Base-by-base conservation (phyloP, 768 basidiomycete genomes). In the Ramaria rubella region DNA sequence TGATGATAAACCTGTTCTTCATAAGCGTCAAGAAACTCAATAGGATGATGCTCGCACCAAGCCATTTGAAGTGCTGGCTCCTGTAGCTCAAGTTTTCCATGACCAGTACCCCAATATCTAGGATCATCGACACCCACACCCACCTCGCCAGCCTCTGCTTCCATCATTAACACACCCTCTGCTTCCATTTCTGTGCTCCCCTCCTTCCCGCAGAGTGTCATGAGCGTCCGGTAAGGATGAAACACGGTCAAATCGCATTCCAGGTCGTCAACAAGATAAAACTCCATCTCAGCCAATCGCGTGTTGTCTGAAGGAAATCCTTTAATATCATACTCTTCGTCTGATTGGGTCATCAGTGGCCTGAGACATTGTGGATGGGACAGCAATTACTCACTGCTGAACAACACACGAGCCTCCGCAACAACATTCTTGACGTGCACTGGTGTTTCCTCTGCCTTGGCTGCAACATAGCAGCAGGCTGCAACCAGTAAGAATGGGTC, bases 281-380 rank as follows among this genome's bases (percentile, higher is more conserved):
- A 98, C 68, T 98, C 95, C 94, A 97, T 97, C 69, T 99, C 96
- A 3, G 94, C 96, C 14, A 99, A 75, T 65, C 92, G 94, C 11
- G 87, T 81, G 64, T 94, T 88, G 66, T 96, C 94, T 0, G 87
- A 80, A 0, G 89, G 83, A 65, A 96, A 95, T n/a, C 79, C 71
- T 65, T 88, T 86, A 66, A 87, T 75, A 4, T 78, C 81, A 64
- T 90, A 89, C 19, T 82, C 83, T 52, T 84, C 81, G 53, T 78
- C 81, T 83, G 27, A 49, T 31, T 33, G 19, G 40, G 19, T n/a
- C 14, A 40, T 49, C 23, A 33, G 21, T 21, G 17, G 9, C 30
- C 26, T 6, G n/a, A 11, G 17, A 14, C 38, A 50, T 0, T 11
- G 24, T 27, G n/a, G 19, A n/a, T 44, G 43, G 24, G 51, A 34